phyloP scores from a whole-genome alignment of 2,329 filamentous ascomycete species.

The Phialocephala subalpina region DNA sequence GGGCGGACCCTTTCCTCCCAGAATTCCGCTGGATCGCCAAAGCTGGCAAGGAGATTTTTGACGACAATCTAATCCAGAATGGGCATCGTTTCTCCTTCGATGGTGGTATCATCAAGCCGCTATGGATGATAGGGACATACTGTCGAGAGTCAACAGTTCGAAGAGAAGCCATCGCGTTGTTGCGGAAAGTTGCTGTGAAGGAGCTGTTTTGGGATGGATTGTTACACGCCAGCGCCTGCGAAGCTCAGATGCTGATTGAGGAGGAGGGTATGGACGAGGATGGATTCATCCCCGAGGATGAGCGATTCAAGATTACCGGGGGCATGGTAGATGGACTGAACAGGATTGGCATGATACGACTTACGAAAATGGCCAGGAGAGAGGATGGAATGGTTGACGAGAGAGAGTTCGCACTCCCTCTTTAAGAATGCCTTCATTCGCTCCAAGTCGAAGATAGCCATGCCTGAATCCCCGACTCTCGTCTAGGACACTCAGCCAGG shows the following conservation, averaged over 20 bases:
- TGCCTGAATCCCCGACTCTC: too few species aligned
- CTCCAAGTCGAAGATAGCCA: too few species aligned
- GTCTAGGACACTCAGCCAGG: too few species aligned
- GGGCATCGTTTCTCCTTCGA: neutral
- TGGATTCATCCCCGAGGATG: constrained; percentile 14
- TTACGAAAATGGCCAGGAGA: constrained; percentile 2
- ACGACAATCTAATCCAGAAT: neutral
- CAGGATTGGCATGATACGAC: constrained; percentile 6
- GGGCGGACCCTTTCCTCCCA: neutral
- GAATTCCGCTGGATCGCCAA: neutral
- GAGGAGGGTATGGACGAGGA: constrained; percentile 23
- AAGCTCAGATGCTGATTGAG: constrained; percentile 15
- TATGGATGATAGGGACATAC: neutral
- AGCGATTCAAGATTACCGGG: constrained; percentile 6
- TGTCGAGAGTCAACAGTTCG: neutral
- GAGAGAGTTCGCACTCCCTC: too few species aligned
- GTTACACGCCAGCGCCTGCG: neutral
- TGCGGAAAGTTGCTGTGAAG: neutral
- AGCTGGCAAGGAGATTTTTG: neutral
- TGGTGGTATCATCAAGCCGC: neutral
- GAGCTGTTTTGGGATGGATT: neutral
- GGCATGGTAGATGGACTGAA: constrained; percentile 15
- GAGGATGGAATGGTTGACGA: neutral
- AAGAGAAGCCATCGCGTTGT: neutral
- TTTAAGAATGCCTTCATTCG: too few species aligned